Conservation (phyloP, 305 asterid genomes). For the Ruellia speciosa region DNA sequence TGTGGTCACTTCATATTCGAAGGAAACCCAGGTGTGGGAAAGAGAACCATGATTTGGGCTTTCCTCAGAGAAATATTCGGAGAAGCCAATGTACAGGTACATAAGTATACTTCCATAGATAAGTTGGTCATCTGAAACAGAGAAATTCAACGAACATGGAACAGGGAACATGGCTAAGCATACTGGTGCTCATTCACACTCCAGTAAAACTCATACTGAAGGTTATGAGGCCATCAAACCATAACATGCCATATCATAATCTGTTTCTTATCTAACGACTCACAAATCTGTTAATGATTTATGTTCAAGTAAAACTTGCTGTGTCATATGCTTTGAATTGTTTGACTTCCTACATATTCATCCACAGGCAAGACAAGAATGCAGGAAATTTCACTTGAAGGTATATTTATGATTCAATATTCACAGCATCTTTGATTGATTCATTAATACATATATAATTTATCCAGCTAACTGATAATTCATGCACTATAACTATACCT, state of each 20-base stretch:
- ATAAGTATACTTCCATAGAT: conserved; percentile 2
- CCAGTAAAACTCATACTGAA: conserved; percentile 9
- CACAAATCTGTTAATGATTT: background rate
- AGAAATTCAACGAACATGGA: background rate
- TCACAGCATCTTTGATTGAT: conserved; percentile 7
- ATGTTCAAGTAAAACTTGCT: conserved; percentile 4
- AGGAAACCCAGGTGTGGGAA: conserved; percentile 82
- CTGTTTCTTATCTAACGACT: background rate
- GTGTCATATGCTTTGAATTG: conserved; percentile 1
- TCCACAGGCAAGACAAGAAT: conserved; percentile 56
- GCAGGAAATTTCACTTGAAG: conserved; percentile 60
- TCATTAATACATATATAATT: background rate
- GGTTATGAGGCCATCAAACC: conserved; percentile 4
- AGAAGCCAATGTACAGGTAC: conserved; percentile 54
- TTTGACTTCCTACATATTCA: conserved; percentile 19
- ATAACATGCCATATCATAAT: background rate
- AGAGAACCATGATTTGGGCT: conserved; percentile 85
- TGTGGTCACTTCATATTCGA: conserved; percentile 62
- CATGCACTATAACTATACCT: conserved; percentile 2
- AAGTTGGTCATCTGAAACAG: conserved; percentile 6
- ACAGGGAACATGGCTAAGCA: background rate
- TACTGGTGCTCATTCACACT: conserved; percentile 6
- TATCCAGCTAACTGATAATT: background rate
- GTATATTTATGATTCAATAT: conserved; percentile 29
- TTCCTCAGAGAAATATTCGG: conserved; percentile 60